Conservation (phyloP, 2,329 filamentous ascomycete genomes). For the Pezicula neosporulosa region DNA sequence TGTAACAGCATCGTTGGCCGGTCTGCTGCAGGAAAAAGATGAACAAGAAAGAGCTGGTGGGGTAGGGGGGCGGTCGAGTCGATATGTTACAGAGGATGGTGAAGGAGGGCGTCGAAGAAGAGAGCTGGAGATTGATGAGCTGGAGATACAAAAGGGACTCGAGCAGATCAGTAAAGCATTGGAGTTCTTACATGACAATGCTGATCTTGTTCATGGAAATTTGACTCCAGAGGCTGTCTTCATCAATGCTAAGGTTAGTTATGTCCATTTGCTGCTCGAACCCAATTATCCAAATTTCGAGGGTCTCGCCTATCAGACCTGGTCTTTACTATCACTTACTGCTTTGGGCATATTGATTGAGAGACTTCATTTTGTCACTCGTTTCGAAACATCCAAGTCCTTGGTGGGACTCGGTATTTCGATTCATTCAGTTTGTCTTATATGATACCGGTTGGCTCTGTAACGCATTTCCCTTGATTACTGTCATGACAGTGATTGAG, state of each 20-base stretch:
- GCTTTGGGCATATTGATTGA: too few species aligned
- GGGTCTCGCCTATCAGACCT: too few species aligned
- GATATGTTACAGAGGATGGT: constrained; percentile 76
- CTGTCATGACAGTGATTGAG: too few species aligned
- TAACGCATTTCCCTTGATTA: too few species aligned
- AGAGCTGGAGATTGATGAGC: constrained; percentile 90
- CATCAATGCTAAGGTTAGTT: constrained; percentile 80
- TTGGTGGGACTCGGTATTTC: too few species aligned
- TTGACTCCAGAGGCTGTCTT: constrained; percentile 90
- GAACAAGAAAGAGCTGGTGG: constrained; percentile 72
- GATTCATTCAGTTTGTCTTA: too few species aligned
- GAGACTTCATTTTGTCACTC: too few species aligned
- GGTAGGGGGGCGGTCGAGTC: constrained; percentile 66
- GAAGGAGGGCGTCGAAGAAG: constrained; percentile 70
- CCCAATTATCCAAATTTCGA: too few species aligned
- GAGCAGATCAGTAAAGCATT: constrained; percentile 90
- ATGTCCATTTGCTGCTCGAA: too few species aligned
- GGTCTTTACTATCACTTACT: too few species aligned
- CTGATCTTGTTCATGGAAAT: constrained; percentile 90
- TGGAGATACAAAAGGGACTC: constrained; percentile 96
- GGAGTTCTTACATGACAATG: constrained; percentile 94
- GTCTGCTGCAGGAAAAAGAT: constrained; percentile 82
- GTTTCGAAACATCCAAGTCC: too few species aligned
- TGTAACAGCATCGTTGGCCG: constrained; percentile 83
- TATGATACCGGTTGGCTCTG: too few species aligned